Evolutionary conservation across 2,329 filamentous ascomycete species (phyloP).

Genomic region (Penicillium sp.): DNA sequence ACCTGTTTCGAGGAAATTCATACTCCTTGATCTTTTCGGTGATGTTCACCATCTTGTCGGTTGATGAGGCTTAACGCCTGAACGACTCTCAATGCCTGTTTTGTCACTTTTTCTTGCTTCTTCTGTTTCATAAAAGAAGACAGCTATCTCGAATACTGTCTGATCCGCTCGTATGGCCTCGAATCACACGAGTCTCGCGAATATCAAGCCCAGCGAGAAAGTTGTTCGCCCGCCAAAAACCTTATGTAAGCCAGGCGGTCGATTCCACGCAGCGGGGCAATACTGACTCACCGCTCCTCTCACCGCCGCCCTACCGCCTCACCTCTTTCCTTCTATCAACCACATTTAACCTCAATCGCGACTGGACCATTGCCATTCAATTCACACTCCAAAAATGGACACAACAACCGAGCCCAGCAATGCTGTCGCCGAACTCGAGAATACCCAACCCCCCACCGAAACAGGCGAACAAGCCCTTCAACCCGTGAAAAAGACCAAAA

Average conservation of each 20-base stretch:
- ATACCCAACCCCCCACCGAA: slow-evolving; percentile 36
- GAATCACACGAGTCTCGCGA: slow-evolving; percentile 6
- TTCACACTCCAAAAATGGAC: slow-evolving; percentile 34
- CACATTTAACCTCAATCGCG: neutral
- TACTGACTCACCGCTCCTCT: neutral
- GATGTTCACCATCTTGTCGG: slow-evolving; percentile 88
- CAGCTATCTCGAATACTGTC: neutral
- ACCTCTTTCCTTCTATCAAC: slow-evolving; percentile 7
- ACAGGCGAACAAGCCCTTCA: slow-evolving; percentile 26
- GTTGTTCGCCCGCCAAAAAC: slow-evolving; percentile 16
- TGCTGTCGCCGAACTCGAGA: slow-evolving; percentile 24
- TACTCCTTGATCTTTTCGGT: slow-evolving; percentile 99
- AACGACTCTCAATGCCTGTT: neutral
- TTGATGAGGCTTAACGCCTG: slow-evolving; percentile 24
- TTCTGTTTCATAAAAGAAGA: neutral
- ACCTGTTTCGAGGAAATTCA: slow-evolving; percentile 21
- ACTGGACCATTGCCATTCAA: slow-evolving; percentile 5
- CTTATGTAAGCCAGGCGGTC: slow-evolving; percentile 15
- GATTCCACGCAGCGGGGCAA: neutral
- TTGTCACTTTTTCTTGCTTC: neutral
- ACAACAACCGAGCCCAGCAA: slow-evolving; percentile 41
- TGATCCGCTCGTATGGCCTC: neutral
- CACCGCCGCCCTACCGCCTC: neutral
- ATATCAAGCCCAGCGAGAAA: slow-evolving; percentile 19
- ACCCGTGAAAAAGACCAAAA: slow-evolving; percentile 73